Evolutionary conservation across 352 stramenopile species (phyloP).

Genomic region (Globisporangium acanthophoron): DNA sequence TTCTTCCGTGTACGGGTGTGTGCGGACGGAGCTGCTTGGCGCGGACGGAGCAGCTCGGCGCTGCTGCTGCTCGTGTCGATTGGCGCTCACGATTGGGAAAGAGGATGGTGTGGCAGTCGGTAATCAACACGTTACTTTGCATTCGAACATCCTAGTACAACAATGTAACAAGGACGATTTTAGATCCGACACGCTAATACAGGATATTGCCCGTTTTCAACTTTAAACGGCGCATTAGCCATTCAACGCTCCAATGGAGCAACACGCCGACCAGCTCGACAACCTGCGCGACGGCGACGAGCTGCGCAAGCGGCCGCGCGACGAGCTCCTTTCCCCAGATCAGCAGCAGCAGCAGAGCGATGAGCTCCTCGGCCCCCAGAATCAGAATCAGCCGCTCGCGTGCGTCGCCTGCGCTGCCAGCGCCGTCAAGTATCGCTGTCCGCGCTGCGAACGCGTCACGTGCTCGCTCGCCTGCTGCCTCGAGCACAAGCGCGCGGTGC

Average conservation of each 20-base stretch:
- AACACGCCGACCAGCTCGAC: not conserved
- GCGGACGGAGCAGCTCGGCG: too few relatives aligned
- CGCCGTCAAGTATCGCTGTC: slow-evolving; percentile 83
- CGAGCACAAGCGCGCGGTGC: slow-evolving; percentile 73
- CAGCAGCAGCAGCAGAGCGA: slow-evolving; percentile 7
- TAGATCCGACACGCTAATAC: too few relatives aligned
- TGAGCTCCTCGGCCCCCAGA: not conserved
- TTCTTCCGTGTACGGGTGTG: not conserved
- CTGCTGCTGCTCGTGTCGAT: too few relatives aligned
- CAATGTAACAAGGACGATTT: too few relatives aligned
- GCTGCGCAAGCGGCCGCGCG: slow-evolving; percentile 27
- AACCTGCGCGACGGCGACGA: slow-evolving; percentile 1
- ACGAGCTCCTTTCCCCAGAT: not conserved
- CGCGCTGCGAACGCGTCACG: slow-evolving; percentile 76
- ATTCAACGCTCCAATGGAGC: not conserved
- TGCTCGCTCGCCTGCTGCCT: slow-evolving; percentile 78
- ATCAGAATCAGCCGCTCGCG: slow-evolving; percentile 2
- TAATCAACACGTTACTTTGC: too few relatives aligned
- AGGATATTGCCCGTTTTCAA: not conserved
- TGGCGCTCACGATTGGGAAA: too few relatives aligned
- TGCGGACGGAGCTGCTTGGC: not conserved
- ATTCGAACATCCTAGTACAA: too few relatives aligned
- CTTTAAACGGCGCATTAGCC: not conserved
- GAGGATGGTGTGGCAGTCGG: too few relatives aligned
- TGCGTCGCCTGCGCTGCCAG: slow-evolving; percentile 42